Conservation (phyloP, 768 basidiomycete species). For the Rhodotorula toruloides region DNA sequence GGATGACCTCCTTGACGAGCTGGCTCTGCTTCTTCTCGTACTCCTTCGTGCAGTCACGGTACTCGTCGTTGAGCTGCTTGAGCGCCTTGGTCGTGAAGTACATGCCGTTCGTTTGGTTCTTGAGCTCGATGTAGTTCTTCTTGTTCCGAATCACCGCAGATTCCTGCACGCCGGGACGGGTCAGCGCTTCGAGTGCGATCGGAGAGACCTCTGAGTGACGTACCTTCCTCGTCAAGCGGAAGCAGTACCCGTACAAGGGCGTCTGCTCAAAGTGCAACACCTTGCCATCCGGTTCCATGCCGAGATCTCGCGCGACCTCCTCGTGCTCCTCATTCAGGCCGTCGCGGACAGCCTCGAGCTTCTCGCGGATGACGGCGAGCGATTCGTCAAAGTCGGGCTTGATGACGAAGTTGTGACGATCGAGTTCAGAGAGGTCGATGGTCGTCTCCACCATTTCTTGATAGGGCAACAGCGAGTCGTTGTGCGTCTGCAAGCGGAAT, state of each 20-base stretch:
- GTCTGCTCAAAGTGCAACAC: conserved; percentile 83
- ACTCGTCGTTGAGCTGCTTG: conserved; percentile 66
- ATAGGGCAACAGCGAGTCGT: conserved; percentile 65
- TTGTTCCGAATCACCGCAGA: conserved; percentile 61
- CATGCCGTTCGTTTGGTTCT: conserved; percentile 73
- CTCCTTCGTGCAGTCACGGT: conserved; percentile 59
- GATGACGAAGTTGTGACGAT: conserved; percentile 77
- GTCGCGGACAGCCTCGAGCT: conserved; percentile 68
- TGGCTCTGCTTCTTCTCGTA: conserved; percentile 72
- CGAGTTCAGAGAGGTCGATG: conserved; percentile 76
- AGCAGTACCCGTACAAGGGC: conserved; percentile 80
- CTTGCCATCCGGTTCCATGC: conserved; percentile 85
- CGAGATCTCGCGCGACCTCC: conserved; percentile 62
- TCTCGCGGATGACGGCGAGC: conserved; percentile 55
- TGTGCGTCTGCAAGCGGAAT: conserved; percentile 43
- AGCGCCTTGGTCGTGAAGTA: conserved; percentile 78
- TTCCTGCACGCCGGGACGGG: conserved; percentile 59
- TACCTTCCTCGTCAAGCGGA: conserved; percentile 85
- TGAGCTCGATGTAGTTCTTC: conserved; percentile 66
- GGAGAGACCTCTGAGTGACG: conserved; percentile 41
- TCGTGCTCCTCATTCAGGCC: conserved; percentile 76
- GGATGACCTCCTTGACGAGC: conserved; percentile 86
- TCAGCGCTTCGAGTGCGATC: background rate
- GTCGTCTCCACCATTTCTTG: conserved; percentile 94
- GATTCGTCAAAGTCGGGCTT: conserved; percentile 83